These are phyloP conservation scores for Apiotrichum montevideense DNA, from an alignment of 1,284 basidiomycete species.

Conservation along the genomic window DNA sequence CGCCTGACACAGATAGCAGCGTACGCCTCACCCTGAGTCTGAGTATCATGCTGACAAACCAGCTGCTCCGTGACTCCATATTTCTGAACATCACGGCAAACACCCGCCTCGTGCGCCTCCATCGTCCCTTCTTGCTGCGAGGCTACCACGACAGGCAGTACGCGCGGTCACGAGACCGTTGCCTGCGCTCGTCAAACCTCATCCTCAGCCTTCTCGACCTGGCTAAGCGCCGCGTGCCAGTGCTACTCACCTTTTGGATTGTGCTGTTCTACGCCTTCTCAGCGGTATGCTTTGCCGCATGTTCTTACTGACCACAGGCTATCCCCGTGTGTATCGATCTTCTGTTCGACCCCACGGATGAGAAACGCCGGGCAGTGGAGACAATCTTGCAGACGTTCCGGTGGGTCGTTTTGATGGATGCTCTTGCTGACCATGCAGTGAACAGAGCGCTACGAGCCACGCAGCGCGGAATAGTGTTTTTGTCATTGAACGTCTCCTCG, in stretches of 20 bases:
- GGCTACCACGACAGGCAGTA: slow-evolving; percentile 16
- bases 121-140: slow-evolving; percentile 15
- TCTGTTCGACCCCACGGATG: slow-evolving; percentile 12
- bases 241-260: slow-evolving; percentile 15
- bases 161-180: slow-evolving; percentile 10
- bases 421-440: not conserved
- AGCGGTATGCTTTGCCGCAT: slow-evolving; percentile 2
- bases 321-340: slow-evolving; percentile 16
- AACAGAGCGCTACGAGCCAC: slow-evolving; percentile 1
- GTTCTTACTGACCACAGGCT: slow-evolving; percentile 2
- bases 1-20: not conserved
- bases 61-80: slow-evolving; percentile 15
- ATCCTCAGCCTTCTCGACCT: slow-evolving; percentile 14
- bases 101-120: slow-evolving; percentile 13
- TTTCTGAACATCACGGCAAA: slow-evolving; percentile 16
- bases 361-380: slow-evolving; percentile 7
- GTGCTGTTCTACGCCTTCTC: slow-evolving; percentile 19
- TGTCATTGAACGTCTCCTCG: slow-evolving; percentile 16
- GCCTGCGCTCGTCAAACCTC: slow-evolving; percentile 6
- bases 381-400: slow-evolving; percentile 13
- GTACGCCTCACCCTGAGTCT: not conserved
- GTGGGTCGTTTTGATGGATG: not conserved
- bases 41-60: not conserved
- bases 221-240: slow-evolving; percentile 5
- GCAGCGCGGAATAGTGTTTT: slow-evolving; percentile 17